These are phyloP conservation scores for Aureobasidium pullulans DNA, from an alignment of 2,329 filamentous ascomycete genomes.

Conservation along the genomic window DNA sequence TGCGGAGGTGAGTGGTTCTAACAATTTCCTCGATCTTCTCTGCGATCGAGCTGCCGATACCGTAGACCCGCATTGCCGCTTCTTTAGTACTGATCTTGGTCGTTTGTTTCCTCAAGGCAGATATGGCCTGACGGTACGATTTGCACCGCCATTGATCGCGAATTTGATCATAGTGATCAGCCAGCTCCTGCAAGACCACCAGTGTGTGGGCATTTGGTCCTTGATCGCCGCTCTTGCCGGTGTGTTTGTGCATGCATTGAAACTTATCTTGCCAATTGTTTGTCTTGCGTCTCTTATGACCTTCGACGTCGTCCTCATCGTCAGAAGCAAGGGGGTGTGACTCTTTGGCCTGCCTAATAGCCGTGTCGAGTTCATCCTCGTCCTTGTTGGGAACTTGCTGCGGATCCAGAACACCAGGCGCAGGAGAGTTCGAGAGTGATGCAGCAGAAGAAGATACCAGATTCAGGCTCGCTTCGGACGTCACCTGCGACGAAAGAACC, in stretches of 20 bases:
- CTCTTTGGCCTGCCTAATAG: slow-evolving; percentile 23
- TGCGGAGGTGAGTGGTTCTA: slow-evolving; percentile 60
- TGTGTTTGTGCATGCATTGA: slow-evolving; percentile 53
- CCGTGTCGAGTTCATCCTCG: slow-evolving; percentile 15
- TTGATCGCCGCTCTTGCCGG: slow-evolving; percentile 28
- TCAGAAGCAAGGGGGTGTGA: slow-evolving; percentile 7
- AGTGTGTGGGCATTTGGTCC: slow-evolving; percentile 74
- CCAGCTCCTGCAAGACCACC: slow-evolving; percentile 69
- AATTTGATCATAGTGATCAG: slow-evolving; percentile 65
- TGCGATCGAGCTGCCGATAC: slow-evolving; percentile 66
- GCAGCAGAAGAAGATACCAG: background rate
- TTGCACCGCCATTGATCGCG: slow-evolving; percentile 68
- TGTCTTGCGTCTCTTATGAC: slow-evolving; percentile 12
- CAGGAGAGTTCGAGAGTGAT: background rate
- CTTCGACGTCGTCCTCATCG: background rate
- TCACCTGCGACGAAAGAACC: slow-evolving; percentile 33
- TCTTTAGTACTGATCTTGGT: slow-evolving; percentile 58
- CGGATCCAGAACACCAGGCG: background rate
- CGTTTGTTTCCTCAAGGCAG: slow-evolving; percentile 60
- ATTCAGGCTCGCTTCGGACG: slow-evolving; percentile 28
- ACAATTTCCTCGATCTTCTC: slow-evolving; percentile 87
- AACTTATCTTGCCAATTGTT: slow-evolving; percentile 37
- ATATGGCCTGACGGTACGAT: slow-evolving; percentile 71
- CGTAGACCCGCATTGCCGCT: slow-evolving; percentile 60
- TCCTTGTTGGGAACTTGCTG: background rate